Evolutionary conservation across 2,329 filamentous ascomycete species (phyloP), one percentile per base, ranked within the genome.

Genomic region (Bipolaris cookei): DNA sequence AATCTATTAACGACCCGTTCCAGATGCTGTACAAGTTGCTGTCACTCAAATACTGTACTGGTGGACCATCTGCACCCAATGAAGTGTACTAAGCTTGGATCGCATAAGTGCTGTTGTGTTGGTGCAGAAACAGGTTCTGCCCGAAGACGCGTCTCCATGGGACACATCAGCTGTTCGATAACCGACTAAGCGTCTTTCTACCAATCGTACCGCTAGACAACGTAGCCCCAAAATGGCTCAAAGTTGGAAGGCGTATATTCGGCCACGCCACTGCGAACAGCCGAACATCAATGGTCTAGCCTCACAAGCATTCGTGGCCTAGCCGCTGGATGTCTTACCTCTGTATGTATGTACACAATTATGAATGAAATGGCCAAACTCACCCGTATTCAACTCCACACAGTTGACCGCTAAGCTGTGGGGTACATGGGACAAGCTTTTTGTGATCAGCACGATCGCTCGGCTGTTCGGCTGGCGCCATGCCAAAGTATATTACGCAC

Each of bases 1-100:
- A 67, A 50, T 70, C 65, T 23, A 67, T 45, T 6, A 67, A 66
- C 43, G 35, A 59, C 11, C 58, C 68, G 16, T 61, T 65, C 16
- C 55, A 47, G 23, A 34, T 71, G 14, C 41, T 68, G 18, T 65
- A 69, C 44, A 63, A 62, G 30, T 49, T 64, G 35, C 50, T 71
- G 23, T 57, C 58, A 7, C 43, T 10, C 25, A 28, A 28, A 28
- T 28, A 67, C 38, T 62, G 64, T 43, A 64, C 54, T 14, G 44
- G 37, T 16, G 54, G 55, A 14, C 58, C 58, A 13, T 51, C 54
- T 34, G 45, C 63, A 20, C 60, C 60, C 14, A 58, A 34, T 42
- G 59, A 66, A 52, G 61, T 65, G 1, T 43, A 61, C 60, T 10
- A 11, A 38, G 21, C 20, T 20, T n/a, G 21, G 34, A 23, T 18